Evolutionary conservation across 495 filamentous ascomycete species (phyloP), one percentile per base, ranked within the genome.

Genomic region (Oleoguttula mirabilis): DNA sequence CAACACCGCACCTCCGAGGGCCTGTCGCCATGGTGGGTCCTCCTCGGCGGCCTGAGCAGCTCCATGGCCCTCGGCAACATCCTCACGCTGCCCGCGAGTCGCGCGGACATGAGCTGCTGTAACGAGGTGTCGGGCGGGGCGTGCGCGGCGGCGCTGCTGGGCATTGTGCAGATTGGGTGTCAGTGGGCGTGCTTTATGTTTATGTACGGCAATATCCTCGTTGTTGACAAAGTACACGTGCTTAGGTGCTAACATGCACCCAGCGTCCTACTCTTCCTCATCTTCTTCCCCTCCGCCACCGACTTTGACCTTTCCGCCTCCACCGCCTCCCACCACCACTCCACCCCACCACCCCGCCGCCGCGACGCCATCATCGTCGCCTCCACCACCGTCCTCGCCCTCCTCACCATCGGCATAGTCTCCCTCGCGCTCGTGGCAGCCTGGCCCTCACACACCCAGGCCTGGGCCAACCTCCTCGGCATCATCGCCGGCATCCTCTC

Each of bases 51-150:
- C 15, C 93, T 86, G 2, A 88, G 84, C 7, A 79, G 78, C 36
- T 93, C 88, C 10, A 82, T 81, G 41, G 77, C 83, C 12, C 81
- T 96, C 57, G 83, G 80, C 12, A 96, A 96, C 55, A 93, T 98
- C 57, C 68, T 96, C 10, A 76, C 83, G 0, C 76, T 92, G 3
- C 82, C 80, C 7, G 68, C 73, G 35, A 94, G 81, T 36, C 72
- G 77, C 10, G 75, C 73, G 42, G 87, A 92, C 59, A 70, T 93
- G 6, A 72, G 69, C 33, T 98, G 90, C 65, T 98, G 90, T 59
- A 77, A 69, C 55, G 73, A 80, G 43, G 71, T 94, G 31, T 80
- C 75, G 34, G 75, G 78, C 0, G 75, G 93, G 41, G 81, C 87
- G 38, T 98, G 90, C 53, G 76, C 81, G 30, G 80, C 88, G 4